phyloP scores from a whole-genome alignment of 2,329 filamentous ascomycete species.

The Aspergillus sp. region DNA sequence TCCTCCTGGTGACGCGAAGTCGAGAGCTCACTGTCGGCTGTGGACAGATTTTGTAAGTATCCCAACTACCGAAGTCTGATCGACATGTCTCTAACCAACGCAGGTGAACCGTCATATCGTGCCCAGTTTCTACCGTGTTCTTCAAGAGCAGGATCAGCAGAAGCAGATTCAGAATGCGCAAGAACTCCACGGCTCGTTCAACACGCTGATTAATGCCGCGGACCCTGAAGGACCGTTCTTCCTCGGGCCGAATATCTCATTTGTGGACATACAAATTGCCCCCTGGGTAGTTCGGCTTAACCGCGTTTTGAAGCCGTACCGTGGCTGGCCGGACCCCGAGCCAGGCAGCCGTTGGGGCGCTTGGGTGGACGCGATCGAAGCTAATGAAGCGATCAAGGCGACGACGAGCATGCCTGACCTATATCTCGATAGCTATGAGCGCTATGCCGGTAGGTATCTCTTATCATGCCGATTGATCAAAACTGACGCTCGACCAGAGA shows the following conservation, averaged over 20 bases:
- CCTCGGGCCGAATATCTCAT: conserved; percentile 55
- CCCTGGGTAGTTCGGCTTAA: conserved; percentile 71
- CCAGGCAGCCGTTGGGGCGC: conserved; percentile 64
- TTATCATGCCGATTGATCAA: conserved; percentile 1
- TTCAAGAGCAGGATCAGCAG: conserved; percentile 62
- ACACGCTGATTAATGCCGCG: conserved; percentile 59
- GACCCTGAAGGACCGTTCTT: conserved; percentile 68
- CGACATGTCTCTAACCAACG: conserved; percentile 5
- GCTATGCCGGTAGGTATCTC: conserved; percentile 55
- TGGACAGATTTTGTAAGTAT: conserved; percentile 74
- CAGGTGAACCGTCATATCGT: conserved; percentile 76
- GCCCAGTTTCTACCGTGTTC: conserved; percentile 71
- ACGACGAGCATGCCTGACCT: conserved; percentile 68
- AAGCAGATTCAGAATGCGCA: conserved; percentile 61
- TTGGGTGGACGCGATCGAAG: conserved; percentile 71
- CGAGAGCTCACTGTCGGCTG: conserved; percentile 71
- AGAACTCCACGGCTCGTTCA: conserved; percentile 66
- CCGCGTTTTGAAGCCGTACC: conserved; percentile 64
- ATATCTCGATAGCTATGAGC: conserved; percentile 66
- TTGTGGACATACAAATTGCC: conserved; percentile 74
- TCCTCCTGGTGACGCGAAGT: conserved; percentile 62
- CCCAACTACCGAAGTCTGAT: conserved; percentile 12
- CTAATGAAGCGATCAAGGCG: conserved; percentile 60
- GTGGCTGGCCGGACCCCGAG: conserved; percentile 65
- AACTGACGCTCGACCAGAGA: conserved; percentile 45